Percentiles rank a stretch among this genome's conserved stretches.
phyloP scores from a whole-genome alignment of 2,329 filamentous ascomycete species.

The Penicillium freii region DNA sequence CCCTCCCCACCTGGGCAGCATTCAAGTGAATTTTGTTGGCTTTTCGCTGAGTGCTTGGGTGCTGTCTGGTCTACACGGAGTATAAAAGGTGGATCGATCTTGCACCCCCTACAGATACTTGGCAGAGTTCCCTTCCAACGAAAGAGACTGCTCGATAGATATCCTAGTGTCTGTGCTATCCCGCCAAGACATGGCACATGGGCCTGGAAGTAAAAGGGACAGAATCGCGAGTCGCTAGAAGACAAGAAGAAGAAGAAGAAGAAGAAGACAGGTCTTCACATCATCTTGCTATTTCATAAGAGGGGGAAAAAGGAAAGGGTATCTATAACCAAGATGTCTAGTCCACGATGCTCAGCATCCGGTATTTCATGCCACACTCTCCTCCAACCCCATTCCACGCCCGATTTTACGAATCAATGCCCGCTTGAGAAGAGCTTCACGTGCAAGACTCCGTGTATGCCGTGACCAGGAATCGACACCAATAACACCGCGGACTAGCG shows the following conservation, averaged over 20 bases:
- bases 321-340: conserved; percentile 10
- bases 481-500: conserved; percentile 46
- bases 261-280: not conserved
- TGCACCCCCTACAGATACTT: not conserved
- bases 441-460: conserved; percentile 46
- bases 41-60: not conserved
- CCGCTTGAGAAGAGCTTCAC: conserved; percentile 50
- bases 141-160: too few relatives aligned
- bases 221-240: not conserved
- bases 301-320: conserved; percentile 5
- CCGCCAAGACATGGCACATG: too few relatives aligned
- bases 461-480: conserved; percentile 48
- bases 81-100: not conserved
- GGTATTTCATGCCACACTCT: conserved; percentile 10
- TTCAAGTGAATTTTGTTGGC: not conserved
- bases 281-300: not conserved
- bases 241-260: too few relatives aligned
- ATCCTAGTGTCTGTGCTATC: too few relatives aligned
- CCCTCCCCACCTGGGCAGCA: too few relatives aligned
- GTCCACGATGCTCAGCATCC: not conserved
- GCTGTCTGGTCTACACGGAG: not conserved
- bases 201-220: not conserved
- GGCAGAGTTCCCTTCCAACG: too few relatives aligned
- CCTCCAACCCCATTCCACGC: conserved; percentile 46
- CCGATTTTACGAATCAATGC: conserved; percentile 48